Evolutionary conservation across 2,329 filamentous ascomycete genomes (phyloP), one percentile per base, ranked within the genome.

Genomic region (Venturia nashicola): DNA sequence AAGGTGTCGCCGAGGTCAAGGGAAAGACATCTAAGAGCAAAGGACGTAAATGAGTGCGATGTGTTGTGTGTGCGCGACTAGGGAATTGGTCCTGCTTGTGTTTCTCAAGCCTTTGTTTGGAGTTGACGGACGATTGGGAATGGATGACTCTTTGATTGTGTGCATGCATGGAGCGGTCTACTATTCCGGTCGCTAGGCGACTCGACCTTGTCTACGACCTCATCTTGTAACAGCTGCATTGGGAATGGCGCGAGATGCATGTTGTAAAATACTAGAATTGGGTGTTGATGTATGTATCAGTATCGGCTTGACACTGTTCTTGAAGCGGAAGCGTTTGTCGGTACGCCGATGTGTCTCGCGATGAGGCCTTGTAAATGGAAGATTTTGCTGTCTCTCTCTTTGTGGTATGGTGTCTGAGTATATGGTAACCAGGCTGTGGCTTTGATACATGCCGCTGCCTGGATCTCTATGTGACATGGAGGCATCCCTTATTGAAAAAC

Each of bases 1-100:
- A 79, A 68, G 76, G 76, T 64, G 75, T 70, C 42, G 62, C 61
- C 20, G 62, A 67, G 44, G 44, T 69, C 61, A 68, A 68, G 43
- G 70, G n/a, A 48, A 67, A 67, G 55, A 42, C 46, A 11, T 36
- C 36, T 2, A 54, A 54, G 51, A 63, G 46, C 59, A 75, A 72
- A 39, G 68, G 68, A 70, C 67, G 36, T 70, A 68, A 44, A 67
- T 67, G 51, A 65, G 64, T 20, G 51, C 2, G 14, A n/a, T 20
- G 32, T n/a, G 6, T 18, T 57, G 51, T 55, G 11, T 55, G 16
- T 55, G 23, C 12, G 16, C 23, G 48, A 34, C 23, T 7, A 34
- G 48, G 32, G 48, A 34, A 36, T 54, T 16, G 48, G n/a, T 54
- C 34, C 16, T 32, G 48, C 48, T 54, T 54, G 48, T 18, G n/a